A percentile compares a stretch with the other conserved stretches of the same genome.
phyloP scores from a whole-genome alignment of 257 asterid genomes.

The Haberlea rhodopensis region DNA sequence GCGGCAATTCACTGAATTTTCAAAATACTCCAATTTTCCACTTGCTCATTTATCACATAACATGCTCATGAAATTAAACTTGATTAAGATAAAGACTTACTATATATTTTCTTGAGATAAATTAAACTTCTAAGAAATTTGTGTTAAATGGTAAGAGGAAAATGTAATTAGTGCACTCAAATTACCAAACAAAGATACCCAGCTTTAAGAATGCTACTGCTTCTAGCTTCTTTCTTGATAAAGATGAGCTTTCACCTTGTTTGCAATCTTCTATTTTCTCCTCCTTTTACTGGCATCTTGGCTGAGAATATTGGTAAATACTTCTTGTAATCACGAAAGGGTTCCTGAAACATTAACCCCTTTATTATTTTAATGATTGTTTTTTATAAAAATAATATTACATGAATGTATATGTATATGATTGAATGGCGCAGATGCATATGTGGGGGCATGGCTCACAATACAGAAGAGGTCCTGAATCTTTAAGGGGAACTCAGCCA shows the following conservation, averaged over 20 bases:
- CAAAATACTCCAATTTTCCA: not conserved
- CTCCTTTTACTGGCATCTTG: not conserved
- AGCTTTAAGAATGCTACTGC: constrained; percentile 23
- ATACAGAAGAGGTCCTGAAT: constrained; percentile 84
- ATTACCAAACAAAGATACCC: not conserved
- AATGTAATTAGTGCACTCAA: not conserved
- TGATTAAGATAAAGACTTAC: not conserved
- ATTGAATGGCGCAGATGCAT: constrained; percentile 58
- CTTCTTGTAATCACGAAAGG: not conserved
- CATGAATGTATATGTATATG: no score
- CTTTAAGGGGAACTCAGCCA: constrained; percentile 85
- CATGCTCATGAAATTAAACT: not conserved
- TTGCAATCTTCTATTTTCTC: not conserved
- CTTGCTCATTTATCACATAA: not conserved
- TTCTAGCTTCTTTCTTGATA: constrained; percentile 14
- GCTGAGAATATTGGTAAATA: not conserved
- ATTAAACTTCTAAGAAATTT: no score
- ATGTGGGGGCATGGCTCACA: constrained; percentile 99
- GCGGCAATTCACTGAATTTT: not conserved
- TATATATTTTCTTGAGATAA: not conserved
- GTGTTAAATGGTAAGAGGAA: not conserved
- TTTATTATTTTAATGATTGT: no score
- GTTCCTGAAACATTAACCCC: not conserved
- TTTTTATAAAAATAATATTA: no score
- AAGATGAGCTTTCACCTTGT: constrained; percentile 1